Conservation (phyloP, 805 yeast genomes). For the Ogataea philodendri region DNA sequence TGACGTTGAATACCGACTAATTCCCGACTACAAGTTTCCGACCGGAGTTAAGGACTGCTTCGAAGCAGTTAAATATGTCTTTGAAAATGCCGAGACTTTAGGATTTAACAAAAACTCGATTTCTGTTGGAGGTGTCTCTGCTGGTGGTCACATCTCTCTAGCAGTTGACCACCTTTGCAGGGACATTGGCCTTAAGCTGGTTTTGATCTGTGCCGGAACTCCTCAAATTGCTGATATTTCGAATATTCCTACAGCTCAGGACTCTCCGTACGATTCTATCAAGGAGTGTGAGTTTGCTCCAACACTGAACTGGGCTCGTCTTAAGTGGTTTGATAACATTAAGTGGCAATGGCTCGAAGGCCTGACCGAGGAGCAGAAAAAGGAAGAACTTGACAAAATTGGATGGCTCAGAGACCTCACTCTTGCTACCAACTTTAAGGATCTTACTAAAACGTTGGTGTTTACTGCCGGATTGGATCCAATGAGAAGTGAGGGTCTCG, state of each 20-base stretch:
- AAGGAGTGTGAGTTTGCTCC: slow-evolving; percentile 35
- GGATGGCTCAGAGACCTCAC: slow-evolving; percentile 34
- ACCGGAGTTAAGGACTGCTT: slow-evolving; percentile 31
- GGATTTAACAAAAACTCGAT: slow-evolving; percentile 24
- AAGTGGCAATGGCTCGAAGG: slow-evolving; percentile 28
- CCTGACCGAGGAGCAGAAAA: slow-evolving; percentile 20
- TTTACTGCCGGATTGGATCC: slow-evolving; percentile 37
- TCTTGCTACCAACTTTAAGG: slow-evolving; percentile 29
- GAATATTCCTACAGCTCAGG: slow-evolving; percentile 23
- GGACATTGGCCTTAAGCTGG: slow-evolving; percentile 27
- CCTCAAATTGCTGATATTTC: slow-evolving; percentile 35
- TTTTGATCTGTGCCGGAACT: slow-evolving; percentile 32
- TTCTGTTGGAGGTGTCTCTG: slow-evolving; percentile 29
- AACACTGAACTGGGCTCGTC: slow-evolving; percentile 33
- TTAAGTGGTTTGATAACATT: slow-evolving; percentile 32
- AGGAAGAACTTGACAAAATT: slow-evolving; percentile 22
- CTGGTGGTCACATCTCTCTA: slow-evolving; percentile 29
- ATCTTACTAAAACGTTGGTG: slow-evolving; percentile 31
- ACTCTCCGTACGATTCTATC: slow-evolving; percentile 30
- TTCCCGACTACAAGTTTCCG: slow-evolving; percentile 33
- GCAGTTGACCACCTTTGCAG: slow-evolving; percentile 32
- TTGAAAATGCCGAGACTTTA: slow-evolving; percentile 23
- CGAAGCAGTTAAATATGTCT: slow-evolving; percentile 30
- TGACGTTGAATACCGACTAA: slow-evolving; percentile 34
- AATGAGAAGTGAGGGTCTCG: slow-evolving; percentile 35